A percentile compares a stretch with the other conserved stretches of the same genome.
Conservation (phyloP, 371 early-diverging fungal genomes). For the Mortierella sp. region DNA sequence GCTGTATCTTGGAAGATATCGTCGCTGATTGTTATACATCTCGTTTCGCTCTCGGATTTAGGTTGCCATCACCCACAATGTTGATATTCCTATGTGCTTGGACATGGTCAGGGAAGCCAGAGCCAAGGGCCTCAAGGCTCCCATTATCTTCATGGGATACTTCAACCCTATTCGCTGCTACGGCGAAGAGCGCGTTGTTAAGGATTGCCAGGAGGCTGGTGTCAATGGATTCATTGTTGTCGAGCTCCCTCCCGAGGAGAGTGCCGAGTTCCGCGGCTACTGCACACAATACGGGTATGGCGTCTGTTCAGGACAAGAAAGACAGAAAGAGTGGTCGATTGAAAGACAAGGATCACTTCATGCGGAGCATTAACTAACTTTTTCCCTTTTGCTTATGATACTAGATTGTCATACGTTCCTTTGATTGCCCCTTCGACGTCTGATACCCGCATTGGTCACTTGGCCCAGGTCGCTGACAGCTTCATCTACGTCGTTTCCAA, state of each 20-base stretch:
- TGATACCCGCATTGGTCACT: slow-evolving; percentile 82
- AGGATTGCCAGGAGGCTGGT: slow-evolving; percentile 86
- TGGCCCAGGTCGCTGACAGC: slow-evolving; percentile 86
- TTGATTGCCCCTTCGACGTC: slow-evolving; percentile 95
- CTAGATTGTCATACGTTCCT: slow-evolving; percentile 90
- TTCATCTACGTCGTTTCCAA: slow-evolving; percentile 97
- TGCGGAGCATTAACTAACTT: not conserved
- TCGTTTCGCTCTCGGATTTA: slow-evolving; percentile 39
- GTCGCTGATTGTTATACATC: not conserved
- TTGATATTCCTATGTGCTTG: slow-evolving; percentile 87
- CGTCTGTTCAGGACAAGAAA: not conserved
- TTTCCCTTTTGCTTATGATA: no score
- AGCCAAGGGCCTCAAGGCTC: slow-evolving; percentile 85
- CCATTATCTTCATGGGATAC: slow-evolving; percentile 98
- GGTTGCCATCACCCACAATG: slow-evolving; percentile 82
- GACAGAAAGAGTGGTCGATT: not conserved
- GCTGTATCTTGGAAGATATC: no score
- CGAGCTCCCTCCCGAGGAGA: slow-evolving; percentile 98
- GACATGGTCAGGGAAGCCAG: slow-evolving; percentile 87
- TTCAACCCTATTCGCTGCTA: slow-evolving; percentile 96
- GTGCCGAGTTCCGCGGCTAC: slow-evolving; percentile 82
- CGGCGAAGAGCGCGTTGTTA: slow-evolving; percentile 88
- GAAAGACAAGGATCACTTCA: not conserved
- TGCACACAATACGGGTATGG: slow-evolving; percentile 77
- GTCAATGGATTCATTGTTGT: slow-evolving; percentile 97